Conservation (phyloP, 768 basidiomycete genomes). For the Panellus pusillus region DNA sequence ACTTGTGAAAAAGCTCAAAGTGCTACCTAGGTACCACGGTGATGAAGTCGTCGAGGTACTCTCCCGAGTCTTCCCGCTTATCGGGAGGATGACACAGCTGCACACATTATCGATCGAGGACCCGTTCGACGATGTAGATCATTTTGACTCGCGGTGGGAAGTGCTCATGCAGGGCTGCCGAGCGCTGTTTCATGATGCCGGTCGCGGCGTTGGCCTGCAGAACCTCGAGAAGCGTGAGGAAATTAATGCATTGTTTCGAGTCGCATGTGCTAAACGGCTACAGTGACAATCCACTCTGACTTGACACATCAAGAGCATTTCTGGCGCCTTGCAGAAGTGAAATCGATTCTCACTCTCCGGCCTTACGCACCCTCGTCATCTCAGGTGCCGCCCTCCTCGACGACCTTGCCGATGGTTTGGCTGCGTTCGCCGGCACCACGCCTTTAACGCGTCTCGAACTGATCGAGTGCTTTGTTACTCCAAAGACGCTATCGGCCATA, state of each 20-base stretch:
- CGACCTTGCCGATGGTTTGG: constrained; percentile 2
- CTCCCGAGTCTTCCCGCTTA: neutral
- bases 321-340: constrained; percentile 4
- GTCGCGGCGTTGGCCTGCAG: constrained; percentile 2
- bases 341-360: neutral
- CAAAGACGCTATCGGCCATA: too few relatives aligned
- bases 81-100: constrained; percentile 6
- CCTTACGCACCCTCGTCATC: neutral
- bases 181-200: constrained; percentile 4
- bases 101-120: constrained; percentile 7
- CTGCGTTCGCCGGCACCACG: too few relatives aligned
- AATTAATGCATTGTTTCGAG: neutral
- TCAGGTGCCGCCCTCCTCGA: neutral
- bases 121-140: constrained; percentile 3
- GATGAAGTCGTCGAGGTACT: neutral
- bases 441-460: too few relatives aligned
- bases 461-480: too few relatives aligned
- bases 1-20: neutral
- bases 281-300: constrained; percentile 4
- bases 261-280: constrained; percentile 1
- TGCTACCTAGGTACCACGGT: neutral
- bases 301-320: neutral
- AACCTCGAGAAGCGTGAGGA: constrained; percentile 1
- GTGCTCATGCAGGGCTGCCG: too few relatives aligned
- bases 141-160: neutral